Base-by-base conservation (phyloP, 2,329 filamentous ascomycete species). In the Xenoacremonium recifei region DNA sequence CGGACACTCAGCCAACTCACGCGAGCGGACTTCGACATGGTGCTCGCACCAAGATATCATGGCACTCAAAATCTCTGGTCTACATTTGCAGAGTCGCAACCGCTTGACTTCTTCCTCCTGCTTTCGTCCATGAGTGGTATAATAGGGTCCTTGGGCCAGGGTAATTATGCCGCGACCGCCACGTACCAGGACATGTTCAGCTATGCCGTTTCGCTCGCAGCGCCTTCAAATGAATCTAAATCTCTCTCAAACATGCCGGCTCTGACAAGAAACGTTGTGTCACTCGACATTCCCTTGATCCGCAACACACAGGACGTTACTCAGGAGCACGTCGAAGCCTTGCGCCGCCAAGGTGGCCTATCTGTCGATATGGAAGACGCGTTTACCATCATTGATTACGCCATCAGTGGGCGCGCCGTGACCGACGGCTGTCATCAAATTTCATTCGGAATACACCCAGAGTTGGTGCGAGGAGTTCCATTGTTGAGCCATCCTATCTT, bases 81-180 rank as follows among this genome's bases (percentile, higher is more conserved):
- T 2, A 41, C 41, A 15, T 49, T 49, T 6, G 30, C 31, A 5
- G 25, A 21, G 13, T 37, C 48, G 15, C 27, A 34, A 21, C 32
- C 40, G 11, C 34, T 45, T 15, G 50, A 51, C 23, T 49, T 51
- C 21, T 50, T 53, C 20, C 41, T 53, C 21, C 45, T 51, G 39
- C 19, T 51, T 2, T 53, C 50, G 1, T 51, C 48, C 6, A 39
- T 49, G 11, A 39, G 41, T 0, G 33, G 41, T 6, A 49, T 53
- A 37, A 18, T 47, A 4, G 48, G 48, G 27, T 21, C 17, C 9
- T 20, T 16, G n/a, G 23, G 19, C 6, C 31, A 17, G 20, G 27
- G 17, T 10, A 35, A 18, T 18, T 49, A 49, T n/a, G 25, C 39
- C 3, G 48, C 43, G 13, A 45, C 42, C 3, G 50, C 50, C 13